Base-by-base conservation (phyloP, 73 alveolate genomes). In the Symbiodinium natans region DNA sequence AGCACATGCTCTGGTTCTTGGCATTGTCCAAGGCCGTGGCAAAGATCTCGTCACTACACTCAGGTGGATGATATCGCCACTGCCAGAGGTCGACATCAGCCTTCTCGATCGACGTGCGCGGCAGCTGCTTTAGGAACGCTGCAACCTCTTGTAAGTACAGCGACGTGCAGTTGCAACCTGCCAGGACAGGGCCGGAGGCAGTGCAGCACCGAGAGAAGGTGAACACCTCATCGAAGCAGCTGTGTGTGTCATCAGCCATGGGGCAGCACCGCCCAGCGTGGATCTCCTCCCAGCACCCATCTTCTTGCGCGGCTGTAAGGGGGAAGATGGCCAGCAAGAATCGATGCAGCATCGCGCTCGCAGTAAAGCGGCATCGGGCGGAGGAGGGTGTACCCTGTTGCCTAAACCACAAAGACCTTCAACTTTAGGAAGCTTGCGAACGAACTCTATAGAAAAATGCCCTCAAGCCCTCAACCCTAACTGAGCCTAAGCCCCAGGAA, bases 101-200 rank as follows among this genome's bases (percentile, higher is more conserved):
- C 23, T 3, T 23, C n/a, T 41, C 27, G 23, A 82, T 82, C 15
- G 9, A 38, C 6, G 23, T 39, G 40, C 90, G 41, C 39, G 29
- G 73, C 13, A 41, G 5, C 29, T 59, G 25, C 90, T 6, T 59
- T 41, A 39, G 31, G 41, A 82, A 82, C 4, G 90, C 41, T 8
- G 41, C 73, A 7, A 41, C 90, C 29, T 82, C 90, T 41, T 82
- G 41, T 68, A 82, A 41, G 23, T 82, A 82, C 71, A 82, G 41
- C 19, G 90, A 82, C 21, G 73, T 82, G 40, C 90, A 82, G 71
- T 29, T 82, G 90, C 90, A 82, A 27, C 90, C 90, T 4, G 23
- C 41, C 41, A 82, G 29, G 21, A 82, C 90, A 6, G 68, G 73
- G 25, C 7, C 10, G 23, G 90, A 39, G 10, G 90, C 39, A 29